Evolutionary conservation across 768 basidiomycete genomes (phyloP), one percentile per base, ranked within the genome.

Genomic region (Russula brevipes): DNA sequence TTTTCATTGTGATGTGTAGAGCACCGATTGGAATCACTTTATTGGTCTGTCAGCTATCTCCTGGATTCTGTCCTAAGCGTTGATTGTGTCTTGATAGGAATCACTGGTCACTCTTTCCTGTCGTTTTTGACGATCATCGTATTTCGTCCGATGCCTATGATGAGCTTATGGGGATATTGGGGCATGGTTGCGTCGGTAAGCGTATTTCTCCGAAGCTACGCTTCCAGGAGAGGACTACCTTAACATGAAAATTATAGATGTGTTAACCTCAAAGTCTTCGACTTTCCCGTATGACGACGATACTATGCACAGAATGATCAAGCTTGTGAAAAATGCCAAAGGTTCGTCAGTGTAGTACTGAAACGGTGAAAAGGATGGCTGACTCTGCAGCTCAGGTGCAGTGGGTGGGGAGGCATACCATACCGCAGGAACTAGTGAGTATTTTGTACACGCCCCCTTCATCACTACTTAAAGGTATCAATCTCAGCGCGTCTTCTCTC

Each of bases 101-200:
- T 17, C 68, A 73, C 41, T 67, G 70, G 33, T 73, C 72, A 16
- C 62, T 70, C 16, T 74, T 69, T 51, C 73, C 73, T 1, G 53
- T 59, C 35, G 54, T 54, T 10, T 66, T 65, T 14, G 51, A 52
- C 1, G 61, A 38, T 54, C 62, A 57, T 4, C 4, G 45, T n/a
- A 53, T 70, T 9, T 45, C 59, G 1, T 35, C 44, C 17, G 44
- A 52, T 3, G 54, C 66, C 11, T 64, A 67, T 56, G 73, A 78
- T 36, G 70, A 73, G 38, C 76, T 71, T 4, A 70, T 72, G 41
- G 82, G 80, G 4, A 74, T 77, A 2, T 73, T 72, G 11, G 72
- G 73, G 4, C 65, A 72, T 30, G 70, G 73, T 5, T 79, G 80
- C 67, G 68, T 81, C 17, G 73, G 83, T 82, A 3, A 51, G 39